Evolutionary conservation across 1,284 basidiomycete genomes (phyloP).

Genomic region (Pseudomicrostroma phylloplanum): DNA sequence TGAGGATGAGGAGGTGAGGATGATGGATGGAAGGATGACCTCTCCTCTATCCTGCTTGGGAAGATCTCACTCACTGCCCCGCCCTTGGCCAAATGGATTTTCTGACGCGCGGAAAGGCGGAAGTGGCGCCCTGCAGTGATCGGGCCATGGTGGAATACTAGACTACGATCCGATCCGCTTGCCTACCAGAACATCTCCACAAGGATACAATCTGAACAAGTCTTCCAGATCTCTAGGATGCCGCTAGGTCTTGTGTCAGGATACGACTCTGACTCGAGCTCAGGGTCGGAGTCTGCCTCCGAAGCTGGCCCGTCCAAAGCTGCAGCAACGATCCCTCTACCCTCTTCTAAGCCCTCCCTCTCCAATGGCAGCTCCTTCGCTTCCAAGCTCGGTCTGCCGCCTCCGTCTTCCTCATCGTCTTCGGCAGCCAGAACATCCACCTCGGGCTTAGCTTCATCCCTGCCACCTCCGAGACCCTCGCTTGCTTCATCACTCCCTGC

Average conservation of each 20-base stretch:
- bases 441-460: background rate
- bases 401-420: background rate
- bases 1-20: too few species aligned
- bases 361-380: background rate
- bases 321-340: background rate
- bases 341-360: background rate
- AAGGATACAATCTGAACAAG: too few species aligned
- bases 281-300: background rate
- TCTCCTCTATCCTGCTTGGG: too few species aligned
- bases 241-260: constrained; percentile 10
- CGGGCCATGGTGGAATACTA: too few species aligned
- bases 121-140: too few species aligned
- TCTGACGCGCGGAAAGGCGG: too few species aligned
- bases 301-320: background rate
- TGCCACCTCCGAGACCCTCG: background rate
- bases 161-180: too few species aligned
- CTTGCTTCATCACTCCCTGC: background rate
- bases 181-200: too few species aligned
- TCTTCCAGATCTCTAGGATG: background rate
- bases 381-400: constrained; percentile 6
- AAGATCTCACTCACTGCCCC: too few species aligned
- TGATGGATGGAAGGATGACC: too few species aligned
- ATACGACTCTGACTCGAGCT: constrained; percentile 15
- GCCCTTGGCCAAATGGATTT: too few species aligned
- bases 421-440: background rate